These are phyloP conservation scores for Chalaropsis thielavioides DNA, from an alignment of 2,329 filamentous ascomycete species.

Conservation along the genomic window DNA sequence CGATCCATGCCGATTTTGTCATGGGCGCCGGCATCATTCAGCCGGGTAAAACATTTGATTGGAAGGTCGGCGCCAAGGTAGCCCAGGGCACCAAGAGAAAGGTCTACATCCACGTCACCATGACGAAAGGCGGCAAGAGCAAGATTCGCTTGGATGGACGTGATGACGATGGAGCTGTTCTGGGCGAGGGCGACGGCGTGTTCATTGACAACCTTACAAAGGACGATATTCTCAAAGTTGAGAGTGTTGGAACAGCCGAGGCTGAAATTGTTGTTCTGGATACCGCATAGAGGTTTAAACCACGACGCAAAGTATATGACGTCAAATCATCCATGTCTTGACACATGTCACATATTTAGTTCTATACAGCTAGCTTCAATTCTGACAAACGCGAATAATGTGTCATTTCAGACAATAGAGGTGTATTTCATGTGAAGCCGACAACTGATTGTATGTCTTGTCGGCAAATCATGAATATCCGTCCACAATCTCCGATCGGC, in stretches of 20 bases:
- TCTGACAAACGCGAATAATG: too few species aligned
- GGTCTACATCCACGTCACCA: constrained; percentile 67
- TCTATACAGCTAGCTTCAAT: too few species aligned
- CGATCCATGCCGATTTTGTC: constrained; percentile 69
- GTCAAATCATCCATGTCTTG: too few species aligned
- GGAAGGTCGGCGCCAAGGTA: constrained; percentile 50
- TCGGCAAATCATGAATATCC: too few species aligned
- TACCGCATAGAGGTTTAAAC: constrained; percentile 33
- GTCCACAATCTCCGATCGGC: not conserved
- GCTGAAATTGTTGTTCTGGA: constrained; percentile 57
- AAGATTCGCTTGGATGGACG: constrained; percentile 54
- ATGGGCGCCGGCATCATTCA: constrained; percentile 67
- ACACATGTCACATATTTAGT: not conserved
- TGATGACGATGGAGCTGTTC: constrained; percentile 42
- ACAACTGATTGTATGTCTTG: too few species aligned
- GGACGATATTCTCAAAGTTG: constrained; percentile 48
- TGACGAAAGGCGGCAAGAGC: constrained; percentile 61
- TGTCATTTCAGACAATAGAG: too few species aligned
- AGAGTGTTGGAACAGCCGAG: constrained; percentile 53
- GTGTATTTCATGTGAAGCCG: too few species aligned
- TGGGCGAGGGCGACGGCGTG: constrained; percentile 68
- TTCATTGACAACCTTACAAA: constrained; percentile 53
- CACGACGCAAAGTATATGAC: too few species aligned
- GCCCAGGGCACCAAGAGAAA: constrained; percentile 46
- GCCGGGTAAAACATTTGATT: constrained; percentile 51